Percentiles rank a stretch among this genome's conserved stretches.
Evolutionary conservation across 352 stramenopile species (phyloP).

Genomic region (Globisporangium perplexum): DNA sequence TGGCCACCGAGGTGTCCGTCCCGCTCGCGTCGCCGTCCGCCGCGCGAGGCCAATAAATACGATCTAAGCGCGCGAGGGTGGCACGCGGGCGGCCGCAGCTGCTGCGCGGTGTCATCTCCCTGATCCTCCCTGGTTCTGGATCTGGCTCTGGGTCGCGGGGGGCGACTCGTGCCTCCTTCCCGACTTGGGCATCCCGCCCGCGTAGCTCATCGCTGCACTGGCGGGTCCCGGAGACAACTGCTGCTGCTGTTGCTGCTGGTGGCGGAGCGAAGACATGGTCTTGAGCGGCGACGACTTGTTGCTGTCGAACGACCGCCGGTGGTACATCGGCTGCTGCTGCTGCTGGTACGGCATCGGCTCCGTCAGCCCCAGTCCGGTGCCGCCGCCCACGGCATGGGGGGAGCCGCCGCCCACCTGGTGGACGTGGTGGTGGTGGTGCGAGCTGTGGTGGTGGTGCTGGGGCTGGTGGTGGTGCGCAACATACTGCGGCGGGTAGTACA

Average conservation of each 20-base stretch:
- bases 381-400: background rate
- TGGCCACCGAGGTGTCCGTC: no score
- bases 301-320: slow-evolving; percentile 6
- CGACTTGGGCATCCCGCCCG: background rate
- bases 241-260: slow-evolving; percentile 9
- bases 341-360: slow-evolving; percentile 4
- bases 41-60: no score
- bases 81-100: no score
- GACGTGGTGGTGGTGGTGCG: slow-evolving; percentile 1
- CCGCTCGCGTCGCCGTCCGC: no score
- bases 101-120: background rate
- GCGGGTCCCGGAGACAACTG: background rate
- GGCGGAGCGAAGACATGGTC: slow-evolving; percentile 5
- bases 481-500: slow-evolving; percentile 9
- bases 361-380: background rate
- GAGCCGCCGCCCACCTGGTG: background rate
- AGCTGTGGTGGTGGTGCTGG: slow-evolving; percentile 1
- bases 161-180: slow-evolving; percentile 3
- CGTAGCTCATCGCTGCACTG: background rate
- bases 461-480: slow-evolving; percentile 4
- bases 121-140: background rate
- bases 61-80: no score
- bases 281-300: slow-evolving; percentile 13
- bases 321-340: slow-evolving; percentile 3
- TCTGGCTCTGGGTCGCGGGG: no score